Evolutionary conservation across 352 stramenopile genomes (phyloP), one percentile per base, ranked within the genome.

Genomic region (Pythium rishiriense): DNA sequence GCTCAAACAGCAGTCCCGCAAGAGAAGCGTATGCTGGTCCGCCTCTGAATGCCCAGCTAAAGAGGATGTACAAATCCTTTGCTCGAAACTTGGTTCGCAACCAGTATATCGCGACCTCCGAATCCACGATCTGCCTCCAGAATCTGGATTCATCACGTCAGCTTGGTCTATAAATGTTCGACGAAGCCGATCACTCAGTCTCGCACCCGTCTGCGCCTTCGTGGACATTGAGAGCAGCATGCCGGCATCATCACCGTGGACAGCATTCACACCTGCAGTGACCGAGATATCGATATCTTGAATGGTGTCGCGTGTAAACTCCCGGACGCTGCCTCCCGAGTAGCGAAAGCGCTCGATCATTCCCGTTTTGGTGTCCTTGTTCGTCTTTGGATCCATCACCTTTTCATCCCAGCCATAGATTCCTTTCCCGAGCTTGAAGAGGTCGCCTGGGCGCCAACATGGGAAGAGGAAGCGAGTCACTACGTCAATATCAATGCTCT

Each of bases 291-390:
- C 21, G 21, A 54, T 54, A 7, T 17, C 25, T 14, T 29, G 8
- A n/a, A 35, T 33, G 22, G 22, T 25, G 1, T 31, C 50, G 4
- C 29, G 48, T 21, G 29, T 43, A 43, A 55, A 66, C 50, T 53
- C 50, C 1, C 39, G 39, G 4, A 60, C 59, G 33, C 29, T 66
- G n/a, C 59, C 59, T 11, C 59, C 59, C 19, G 59, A 66, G 17
- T 48, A 66, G n/a, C 48, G 55, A 14, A 66, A 66, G 10, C 59
- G 59, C 28, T 47, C n/a, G 4, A 15, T 21, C 59, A 59, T 66
- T 5, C 41, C 41, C 17, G 19, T 7, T 43, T 43, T n/a, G 17
- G 15, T 46, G 4, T 46, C 41, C 10, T 46, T 19, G 2, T 19
- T 19, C 11, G 41, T 46, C 3, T 25, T 11, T 25, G 41, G n/a